These are phyloP conservation scores for Daldinia childiae DNA, from an alignment of 495 filamentous ascomycete genomes.

Conservation along the genomic window DNA sequence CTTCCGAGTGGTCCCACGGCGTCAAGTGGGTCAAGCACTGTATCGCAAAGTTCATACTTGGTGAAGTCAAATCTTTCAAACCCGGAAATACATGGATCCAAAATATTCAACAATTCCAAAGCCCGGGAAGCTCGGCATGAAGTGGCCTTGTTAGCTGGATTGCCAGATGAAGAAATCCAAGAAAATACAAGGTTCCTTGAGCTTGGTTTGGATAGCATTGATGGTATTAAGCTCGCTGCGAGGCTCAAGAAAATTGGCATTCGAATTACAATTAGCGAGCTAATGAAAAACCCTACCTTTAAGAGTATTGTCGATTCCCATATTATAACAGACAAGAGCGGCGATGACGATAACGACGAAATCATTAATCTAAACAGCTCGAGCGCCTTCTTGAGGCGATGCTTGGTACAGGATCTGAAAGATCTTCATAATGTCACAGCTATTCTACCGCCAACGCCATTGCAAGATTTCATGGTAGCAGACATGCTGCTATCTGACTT, in stretches of 20 bases:
- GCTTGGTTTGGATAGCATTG: slow-evolving; percentile 75
- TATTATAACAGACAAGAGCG: not conserved
- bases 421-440: slow-evolving; percentile 54
- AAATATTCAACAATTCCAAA: slow-evolving; percentile 64
- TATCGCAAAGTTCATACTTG: not conserved
- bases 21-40: not conserved
- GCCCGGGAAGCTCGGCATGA: slow-evolving; percentile 63
- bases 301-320: slow-evolving; percentile 54
- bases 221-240: slow-evolving; percentile 73
- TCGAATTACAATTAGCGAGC: slow-evolving; percentile 67
- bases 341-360: not conserved
- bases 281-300: slow-evolving; percentile 76
- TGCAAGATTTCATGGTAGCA: slow-evolving; percentile 85
- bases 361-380: slow-evolving; percentile 8
- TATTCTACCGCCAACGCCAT: slow-evolving; percentile 71
- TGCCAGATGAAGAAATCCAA: slow-evolving; percentile 58
- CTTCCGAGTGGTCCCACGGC: not conserved
- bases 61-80: not conserved
- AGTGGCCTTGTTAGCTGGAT: slow-evolving; percentile 67
- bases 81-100: not conserved
- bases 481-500: slow-evolving; percentile 75
- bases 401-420: slow-evolving; percentile 5
- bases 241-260: slow-evolving; percentile 68
- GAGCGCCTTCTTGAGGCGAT: slow-evolving; percentile 22
- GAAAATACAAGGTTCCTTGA: slow-evolving; percentile 67